Evolutionary conservation across 1,284 basidiomycete genomes (phyloP).

Genomic region (Austroboletus niveus): DNA sequence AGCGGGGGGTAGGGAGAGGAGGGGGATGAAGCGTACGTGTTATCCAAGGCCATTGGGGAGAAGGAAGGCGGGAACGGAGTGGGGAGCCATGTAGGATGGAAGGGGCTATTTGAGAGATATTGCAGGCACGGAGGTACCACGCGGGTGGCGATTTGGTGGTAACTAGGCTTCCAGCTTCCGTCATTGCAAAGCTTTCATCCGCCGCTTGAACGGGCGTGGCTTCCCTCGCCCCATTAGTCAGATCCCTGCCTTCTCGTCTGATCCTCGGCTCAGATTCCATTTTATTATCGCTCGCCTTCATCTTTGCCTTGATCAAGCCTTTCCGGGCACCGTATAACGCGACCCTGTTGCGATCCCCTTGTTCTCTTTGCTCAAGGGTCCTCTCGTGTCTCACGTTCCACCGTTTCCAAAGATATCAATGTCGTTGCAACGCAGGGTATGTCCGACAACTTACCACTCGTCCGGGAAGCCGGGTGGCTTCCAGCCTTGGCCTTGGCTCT

Average conservation of each 20-base stretch:
- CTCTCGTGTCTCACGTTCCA: too few species aligned
- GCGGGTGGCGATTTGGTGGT: slow-evolving; percentile 17
- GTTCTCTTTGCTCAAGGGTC: neutral
- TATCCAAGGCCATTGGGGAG: slow-evolving; percentile 19
- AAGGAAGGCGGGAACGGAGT: neutral
- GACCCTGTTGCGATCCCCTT: slow-evolving; percentile 3
- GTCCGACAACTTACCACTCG: neutral
- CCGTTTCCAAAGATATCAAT: neutral
- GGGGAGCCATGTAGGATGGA: slow-evolving; percentile 5
- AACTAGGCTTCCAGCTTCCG: slow-evolving; percentile 21
- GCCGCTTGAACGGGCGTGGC: slow-evolving; percentile 18
- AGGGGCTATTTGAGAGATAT: slow-evolving; percentile 22
- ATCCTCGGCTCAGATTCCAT: slow-evolving; percentile 21
- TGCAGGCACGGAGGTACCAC: slow-evolving; percentile 6
- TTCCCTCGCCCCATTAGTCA: slow-evolving; percentile 19
- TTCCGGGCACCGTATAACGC: neutral
- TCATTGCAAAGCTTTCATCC: slow-evolving; percentile 29
- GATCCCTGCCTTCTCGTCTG: slow-evolving; percentile 11
- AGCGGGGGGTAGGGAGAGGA: neutral
- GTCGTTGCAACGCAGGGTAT: neutral
- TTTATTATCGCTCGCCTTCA: slow-evolving; percentile 12
- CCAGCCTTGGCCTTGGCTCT: neutral
- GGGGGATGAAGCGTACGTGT: slow-evolving; percentile 13
- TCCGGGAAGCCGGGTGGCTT: neutral
- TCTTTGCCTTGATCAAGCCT: slow-evolving; percentile 8